phyloP scores from a whole-genome alignment of 139 green algal genomes.

The Picochlorum sp. region DNA sequence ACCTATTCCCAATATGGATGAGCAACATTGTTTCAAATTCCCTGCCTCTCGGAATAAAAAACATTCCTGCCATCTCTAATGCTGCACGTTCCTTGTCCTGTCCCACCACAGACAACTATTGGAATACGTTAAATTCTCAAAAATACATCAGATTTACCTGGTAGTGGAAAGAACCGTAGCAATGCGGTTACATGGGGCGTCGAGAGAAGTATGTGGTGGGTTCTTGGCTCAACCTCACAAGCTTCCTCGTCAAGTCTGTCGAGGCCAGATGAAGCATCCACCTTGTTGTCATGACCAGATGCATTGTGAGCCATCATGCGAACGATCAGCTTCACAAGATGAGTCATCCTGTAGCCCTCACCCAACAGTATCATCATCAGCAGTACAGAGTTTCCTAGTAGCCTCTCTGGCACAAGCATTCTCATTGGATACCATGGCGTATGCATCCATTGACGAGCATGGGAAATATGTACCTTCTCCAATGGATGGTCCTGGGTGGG shows the following conservation, averaged over 20 bases:
- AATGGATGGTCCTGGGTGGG: slow-evolving; percentile 37
- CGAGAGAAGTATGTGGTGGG: no score
- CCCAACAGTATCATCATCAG: neutral
- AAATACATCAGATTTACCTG: no score
- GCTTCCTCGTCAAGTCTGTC: neutral
- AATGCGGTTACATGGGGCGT: no score
- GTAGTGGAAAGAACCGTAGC: no score
- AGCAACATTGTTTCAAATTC: no score
- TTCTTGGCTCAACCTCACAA: no score
- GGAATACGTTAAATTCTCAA: no score
- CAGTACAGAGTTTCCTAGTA: neutral
- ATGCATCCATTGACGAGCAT: neutral
- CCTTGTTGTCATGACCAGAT: neutral
- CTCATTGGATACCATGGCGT: slow-evolving; percentile 5
- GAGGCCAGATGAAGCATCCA: neutral
- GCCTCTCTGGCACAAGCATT: slow-evolving; percentile 2
- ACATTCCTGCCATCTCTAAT: no score
- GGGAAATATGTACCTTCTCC: slow-evolving; percentile 27
- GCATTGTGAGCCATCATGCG: neutral
- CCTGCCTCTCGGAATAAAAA: no score
- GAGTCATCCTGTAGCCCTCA: neutral
- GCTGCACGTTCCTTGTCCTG: no score
- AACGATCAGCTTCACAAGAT: neutral
- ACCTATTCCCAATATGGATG: no score
- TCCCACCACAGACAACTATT: no score